phyloP scores from a whole-genome alignment of 129 eudicot species.

The Apium graveolens region DNA sequence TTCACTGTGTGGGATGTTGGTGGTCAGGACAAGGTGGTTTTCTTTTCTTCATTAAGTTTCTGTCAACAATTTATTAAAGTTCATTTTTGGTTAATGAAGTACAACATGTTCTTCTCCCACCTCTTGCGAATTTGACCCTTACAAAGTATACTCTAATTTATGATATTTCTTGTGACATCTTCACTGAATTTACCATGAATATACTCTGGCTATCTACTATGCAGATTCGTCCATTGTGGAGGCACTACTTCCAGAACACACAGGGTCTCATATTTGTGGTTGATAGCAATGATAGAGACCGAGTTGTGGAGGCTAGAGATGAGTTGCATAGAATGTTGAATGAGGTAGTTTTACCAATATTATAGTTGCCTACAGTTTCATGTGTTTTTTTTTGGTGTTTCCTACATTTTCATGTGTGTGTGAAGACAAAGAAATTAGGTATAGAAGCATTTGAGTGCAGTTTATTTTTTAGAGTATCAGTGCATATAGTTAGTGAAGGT shows the following conservation, averaged over 20 bases:
- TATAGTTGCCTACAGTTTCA: neutral
- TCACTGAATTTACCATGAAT: neutral
- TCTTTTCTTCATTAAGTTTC: neutral
- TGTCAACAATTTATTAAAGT: neutral
- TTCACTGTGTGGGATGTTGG: constrained; percentile 99
- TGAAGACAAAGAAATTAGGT: neutral
- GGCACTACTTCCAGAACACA: constrained; percentile 99
- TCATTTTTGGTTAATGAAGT: neutral
- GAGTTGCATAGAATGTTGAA: constrained; percentile 99
- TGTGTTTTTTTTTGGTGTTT: too few species aligned
- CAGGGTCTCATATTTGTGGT: constrained; percentile 99
- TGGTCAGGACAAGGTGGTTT: constrained; percentile 94
- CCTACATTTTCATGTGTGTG: neutral
- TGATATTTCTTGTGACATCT: neutral
- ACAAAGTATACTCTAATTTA: neutral
- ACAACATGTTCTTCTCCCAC: neutral
- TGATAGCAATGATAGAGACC: constrained; percentile 99
- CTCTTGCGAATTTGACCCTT: neutral
- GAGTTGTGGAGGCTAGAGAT: constrained; percentile 99
- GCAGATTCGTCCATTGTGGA: constrained; percentile 99
- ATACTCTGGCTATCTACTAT: neutral
- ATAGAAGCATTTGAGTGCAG: neutral
- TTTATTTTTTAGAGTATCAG: neutral
- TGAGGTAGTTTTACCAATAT: constrained; percentile 47
- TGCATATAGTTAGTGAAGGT: neutral